Percentiles rank a stretch among this genome's conserved stretches.
These are phyloP conservation scores for Pterocarpus santalinus DNA, from an alignment of 306 rosid genomes.

Conservation along the genomic window DNA sequence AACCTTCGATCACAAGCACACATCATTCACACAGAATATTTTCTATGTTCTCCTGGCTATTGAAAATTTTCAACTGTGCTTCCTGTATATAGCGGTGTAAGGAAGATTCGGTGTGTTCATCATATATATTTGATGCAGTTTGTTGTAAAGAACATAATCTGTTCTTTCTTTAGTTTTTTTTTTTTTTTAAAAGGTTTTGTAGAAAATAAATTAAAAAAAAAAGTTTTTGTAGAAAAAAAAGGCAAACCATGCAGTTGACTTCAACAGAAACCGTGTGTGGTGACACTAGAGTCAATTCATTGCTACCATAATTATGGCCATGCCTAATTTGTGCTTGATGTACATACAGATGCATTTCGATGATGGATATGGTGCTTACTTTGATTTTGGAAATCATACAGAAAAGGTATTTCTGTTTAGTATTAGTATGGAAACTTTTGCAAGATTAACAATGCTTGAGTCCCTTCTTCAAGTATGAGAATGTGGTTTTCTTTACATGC, in stretches of 20 bases:
- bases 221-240: slow-evolving; percentile 24
- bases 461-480: slow-evolving; percentile 27
- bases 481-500: slow-evolving; percentile 43
- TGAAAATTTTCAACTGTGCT: neutral
- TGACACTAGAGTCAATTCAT: slow-evolving; percentile 11
- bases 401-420: slow-evolving; percentile 74
- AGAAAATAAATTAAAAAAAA: slow-evolving; percentile 23
- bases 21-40: neutral
- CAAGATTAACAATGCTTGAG: slow-evolving; percentile 29
- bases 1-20: slow-evolving; percentile 12
- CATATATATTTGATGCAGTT: neutral
- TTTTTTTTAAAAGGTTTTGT: slow-evolving; percentile 21
- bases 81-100: slow-evolving; percentile 14
- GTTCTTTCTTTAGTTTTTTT: neutral
- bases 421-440: neutral
- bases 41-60: neutral
- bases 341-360: slow-evolving; percentile 88
- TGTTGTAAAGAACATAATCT: neutral
- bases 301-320: slow-evolving; percentile 19
- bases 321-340: slow-evolving; percentile 52
- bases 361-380: slow-evolving; percentile 73
- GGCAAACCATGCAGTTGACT: slow-evolving; percentile 32
- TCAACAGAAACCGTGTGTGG: slow-evolving; percentile 25
- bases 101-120: slow-evolving; percentile 21
- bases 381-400: slow-evolving; percentile 94